Evolutionary conservation across 495 filamentous ascomycete genomes (phyloP).

Genomic region (Penicillium coprophilum): DNA sequence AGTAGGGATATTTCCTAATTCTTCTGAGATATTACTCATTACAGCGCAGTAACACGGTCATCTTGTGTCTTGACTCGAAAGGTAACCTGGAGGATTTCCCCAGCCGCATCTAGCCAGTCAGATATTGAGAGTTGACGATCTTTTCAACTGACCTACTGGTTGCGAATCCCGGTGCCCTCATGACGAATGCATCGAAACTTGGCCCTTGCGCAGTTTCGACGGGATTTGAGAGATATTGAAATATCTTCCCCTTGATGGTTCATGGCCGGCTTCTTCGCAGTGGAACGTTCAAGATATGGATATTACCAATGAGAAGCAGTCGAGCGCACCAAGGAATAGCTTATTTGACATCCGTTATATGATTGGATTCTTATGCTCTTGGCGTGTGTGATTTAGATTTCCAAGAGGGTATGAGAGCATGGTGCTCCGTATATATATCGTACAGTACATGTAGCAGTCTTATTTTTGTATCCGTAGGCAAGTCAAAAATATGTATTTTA

Average conservation of each 20-base stretch:
- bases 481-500: background rate
- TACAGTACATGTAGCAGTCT: background rate
- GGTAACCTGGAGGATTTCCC: constrained; percentile 11
- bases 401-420: background rate
- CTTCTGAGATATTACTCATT: too few relatives aligned
- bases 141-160: constrained; percentile 8
- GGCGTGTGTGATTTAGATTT: background rate
- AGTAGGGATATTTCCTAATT: too few relatives aligned
- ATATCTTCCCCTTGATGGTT: background rate
- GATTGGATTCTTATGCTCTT: background rate
- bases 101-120: constrained; percentile 15
- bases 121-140: background rate
- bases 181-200: constrained; percentile 23
- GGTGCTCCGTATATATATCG: background rate
- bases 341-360: background rate
- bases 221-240: constrained; percentile 19
- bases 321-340: background rate
- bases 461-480: background rate
- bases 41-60: too few relatives aligned
- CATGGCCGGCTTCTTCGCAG: background rate
- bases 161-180: constrained; percentile 9
- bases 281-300: background rate
- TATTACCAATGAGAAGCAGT: background rate
- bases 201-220: constrained; percentile 23
- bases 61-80: too few relatives aligned